These are phyloP conservation scores for Coniochaeta sp. DNA, from an alignment of 2,329 filamentous ascomycete species.

Conservation along the genomic window DNA sequence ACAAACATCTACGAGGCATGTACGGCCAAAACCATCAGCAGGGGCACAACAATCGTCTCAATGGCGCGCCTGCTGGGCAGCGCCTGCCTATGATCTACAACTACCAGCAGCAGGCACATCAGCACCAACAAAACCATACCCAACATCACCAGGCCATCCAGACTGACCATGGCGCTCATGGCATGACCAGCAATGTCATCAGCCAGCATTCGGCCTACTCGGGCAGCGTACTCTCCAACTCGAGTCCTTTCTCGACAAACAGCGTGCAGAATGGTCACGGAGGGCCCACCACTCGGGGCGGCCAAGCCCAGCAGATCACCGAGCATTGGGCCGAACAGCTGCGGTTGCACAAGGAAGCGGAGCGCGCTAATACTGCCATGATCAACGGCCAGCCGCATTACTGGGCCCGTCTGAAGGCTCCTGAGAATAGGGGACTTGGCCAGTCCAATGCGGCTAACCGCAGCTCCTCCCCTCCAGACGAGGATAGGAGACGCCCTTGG, in stretches of 20 bases:
- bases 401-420: constrained; percentile 65
- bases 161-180: constrained; percentile 48
- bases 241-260: constrained; percentile 50
- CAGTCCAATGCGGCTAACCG: constrained; percentile 44
- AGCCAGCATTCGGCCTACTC: constrained; percentile 55
- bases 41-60: constrained; percentile 69
- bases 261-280: constrained; percentile 51
- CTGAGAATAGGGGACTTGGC: constrained; percentile 61
- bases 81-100: constrained; percentile 61
- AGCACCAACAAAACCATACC: constrained; percentile 57
- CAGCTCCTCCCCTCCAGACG: constrained; percentile 40
- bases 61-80: constrained; percentile 58
- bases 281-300: constrained; percentile 37
- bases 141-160: constrained; percentile 56
- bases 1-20: constrained; percentile 45
- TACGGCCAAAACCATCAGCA: constrained; percentile 67
- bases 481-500: constrained; percentile 53
- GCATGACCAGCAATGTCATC: constrained; percentile 47
- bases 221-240: constrained; percentile 56
- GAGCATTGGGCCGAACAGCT: constrained; percentile 88
- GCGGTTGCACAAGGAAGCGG: constrained; percentile 70
- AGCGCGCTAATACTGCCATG: constrained; percentile 65
- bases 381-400: constrained; percentile 58
- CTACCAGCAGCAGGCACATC: constrained; percentile 56
- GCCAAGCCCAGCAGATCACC: constrained; percentile 44